Evolutionary conservation across 1,139 yeast species (phyloP), one percentile per base, ranked within the genome.

Genomic region (Pichia sp.): DNA sequence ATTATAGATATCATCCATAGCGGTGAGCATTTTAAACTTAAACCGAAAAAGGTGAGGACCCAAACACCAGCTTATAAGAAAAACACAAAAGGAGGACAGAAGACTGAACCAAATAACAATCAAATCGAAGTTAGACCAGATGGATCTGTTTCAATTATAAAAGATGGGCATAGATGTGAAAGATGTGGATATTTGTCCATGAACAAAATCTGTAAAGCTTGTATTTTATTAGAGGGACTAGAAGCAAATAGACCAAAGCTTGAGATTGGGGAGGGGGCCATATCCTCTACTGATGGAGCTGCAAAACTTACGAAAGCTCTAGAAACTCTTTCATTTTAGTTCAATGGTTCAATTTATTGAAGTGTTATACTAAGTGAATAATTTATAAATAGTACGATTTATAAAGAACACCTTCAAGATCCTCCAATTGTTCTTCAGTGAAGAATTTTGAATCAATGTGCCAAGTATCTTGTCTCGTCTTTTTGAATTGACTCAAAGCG

Each of bases 381-480:
- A 11, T n/a, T 54, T 62, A 86, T 30, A 89, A 86, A 63, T 88
- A 89, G 58, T 93, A 93, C 59, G 94, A 85, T 60, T 85, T 84
- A 84, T 95, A 83, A 33, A 89, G 66, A 4, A 91, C 96, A 34
- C 98, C 98, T 60, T 91, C 97, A 42, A 93, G 67, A 59, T 88
- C 96, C 55, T 88, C 94, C 39, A 88, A 68, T 61, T 91, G 95
- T 12, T 81, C 85, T 39, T 73, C 77, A 6, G 79, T 76, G 60
- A 93, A 93, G 7, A 77, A 78, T 52, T 71, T 71, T 46, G 84
- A 74, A 59, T 93, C 98, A 48, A 86, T 74, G 52, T 84, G 95
- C 99, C 99, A 93, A 0, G 96, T 86, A 56, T 93, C 98, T 44
- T 89, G 95, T 52, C 98, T 75, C 5, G 86, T 81, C 65, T 88